phyloP scores from a whole-genome alignment of 208 protist species.

The Trichomonas tenax region DNA sequence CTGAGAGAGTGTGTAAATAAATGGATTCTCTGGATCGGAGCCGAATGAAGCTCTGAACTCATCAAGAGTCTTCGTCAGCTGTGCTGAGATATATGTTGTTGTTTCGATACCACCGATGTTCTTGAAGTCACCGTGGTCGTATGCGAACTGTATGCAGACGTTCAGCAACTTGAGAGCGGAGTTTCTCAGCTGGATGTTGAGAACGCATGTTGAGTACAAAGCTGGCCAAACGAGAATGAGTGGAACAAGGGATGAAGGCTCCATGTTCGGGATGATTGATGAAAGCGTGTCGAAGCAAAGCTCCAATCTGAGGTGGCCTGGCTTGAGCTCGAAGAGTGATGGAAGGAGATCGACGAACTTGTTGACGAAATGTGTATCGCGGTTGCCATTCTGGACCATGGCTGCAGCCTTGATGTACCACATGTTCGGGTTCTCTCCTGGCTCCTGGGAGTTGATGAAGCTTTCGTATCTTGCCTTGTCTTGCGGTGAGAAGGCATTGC shows the following conservation, averaged over 20 bases:
- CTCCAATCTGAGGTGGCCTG: neutral
- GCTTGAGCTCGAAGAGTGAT: neutral
- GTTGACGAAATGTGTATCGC: neutral
- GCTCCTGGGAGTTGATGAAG: neutral
- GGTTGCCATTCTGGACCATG: neutral
- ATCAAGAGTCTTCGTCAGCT: neutral
- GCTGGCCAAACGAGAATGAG: neutral
- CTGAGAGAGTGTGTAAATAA: neutral
- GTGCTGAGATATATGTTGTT: neutral
- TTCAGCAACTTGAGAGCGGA: neutral
- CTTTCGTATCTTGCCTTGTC: neutral
- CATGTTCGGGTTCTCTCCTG: neutral
- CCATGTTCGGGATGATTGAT: neutral
- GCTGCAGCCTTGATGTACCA: neutral
- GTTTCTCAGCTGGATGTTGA: neutral
- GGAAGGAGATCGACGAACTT: neutral
- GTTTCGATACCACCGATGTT: neutral
- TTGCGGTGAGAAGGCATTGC: neutral
- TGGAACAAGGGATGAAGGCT: neutral
- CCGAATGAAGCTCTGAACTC: neutral
- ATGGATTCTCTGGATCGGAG: neutral
- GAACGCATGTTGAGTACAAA: neutral
- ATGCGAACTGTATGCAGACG: neutral
- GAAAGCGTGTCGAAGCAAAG: neutral
- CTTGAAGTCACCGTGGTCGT: neutral